These are phyloP conservation scores for Tetrahymena elliotti DNA, from an alignment of 73 alveolate genomes.

Conservation along the genomic window DNA sequence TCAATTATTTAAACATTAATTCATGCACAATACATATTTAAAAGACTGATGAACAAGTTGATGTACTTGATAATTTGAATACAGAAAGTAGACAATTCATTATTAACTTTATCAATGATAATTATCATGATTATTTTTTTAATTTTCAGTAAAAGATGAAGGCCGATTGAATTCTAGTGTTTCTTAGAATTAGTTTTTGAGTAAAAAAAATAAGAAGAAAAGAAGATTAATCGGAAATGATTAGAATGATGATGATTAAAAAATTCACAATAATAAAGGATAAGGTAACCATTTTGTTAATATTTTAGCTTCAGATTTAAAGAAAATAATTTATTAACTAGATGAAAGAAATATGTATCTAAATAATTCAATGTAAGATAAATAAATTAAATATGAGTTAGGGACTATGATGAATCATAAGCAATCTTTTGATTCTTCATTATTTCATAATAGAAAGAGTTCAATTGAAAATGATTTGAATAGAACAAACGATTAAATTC, in stretches of 20 bases:
- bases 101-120: not conserved
- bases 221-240: not conserved
- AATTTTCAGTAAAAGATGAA: not conserved
- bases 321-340: too few relatives aligned
- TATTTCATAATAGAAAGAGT: not conserved
- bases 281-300: not conserved
- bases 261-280: not conserved
- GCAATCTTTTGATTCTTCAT: not conserved
- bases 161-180: not conserved
- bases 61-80: not conserved
- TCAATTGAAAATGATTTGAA: not conserved
- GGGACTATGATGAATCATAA: too few relatives aligned
- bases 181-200: not conserved
- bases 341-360: not conserved
- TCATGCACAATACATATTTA: too few relatives aligned
- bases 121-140: too few relatives aligned
- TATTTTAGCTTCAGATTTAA: not conserved
- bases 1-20: too few relatives aligned
- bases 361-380: too few relatives aligned
- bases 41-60: not conserved
- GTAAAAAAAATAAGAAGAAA: not conserved
- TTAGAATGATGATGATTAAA: not conserved
- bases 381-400: too few relatives aligned
- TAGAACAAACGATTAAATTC: not conserved
- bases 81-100: not conserved